Conservation (phyloP, 129 eudicot species). For the Heracleum sosnowskyi region DNA sequence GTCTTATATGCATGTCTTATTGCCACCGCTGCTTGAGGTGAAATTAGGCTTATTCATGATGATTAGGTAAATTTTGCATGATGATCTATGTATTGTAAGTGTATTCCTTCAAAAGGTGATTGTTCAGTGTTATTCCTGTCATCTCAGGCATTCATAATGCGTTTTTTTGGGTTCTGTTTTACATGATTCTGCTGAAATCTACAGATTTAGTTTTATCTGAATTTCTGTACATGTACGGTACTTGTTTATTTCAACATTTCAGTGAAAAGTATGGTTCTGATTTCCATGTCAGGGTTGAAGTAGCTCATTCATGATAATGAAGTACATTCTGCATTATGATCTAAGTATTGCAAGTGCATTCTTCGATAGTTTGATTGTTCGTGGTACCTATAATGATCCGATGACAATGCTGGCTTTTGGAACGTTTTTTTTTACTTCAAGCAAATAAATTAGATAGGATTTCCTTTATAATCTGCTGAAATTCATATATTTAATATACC, state of each 20-base stretch:
- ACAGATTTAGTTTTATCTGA: neutral
- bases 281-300: too few relatives aligned
- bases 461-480: neutral
- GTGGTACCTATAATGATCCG: neutral
- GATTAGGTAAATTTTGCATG: neutral
- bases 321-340: neutral
- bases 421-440: neutral
- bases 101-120: neutral
- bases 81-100: neutral
- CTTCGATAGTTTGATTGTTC: neutral
- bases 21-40: neutral
- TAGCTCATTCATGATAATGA: too few relatives aligned
- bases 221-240: neutral
- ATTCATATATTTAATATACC: neutral
- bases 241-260: neutral
- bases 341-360: neutral
- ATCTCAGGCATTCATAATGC: too few relatives aligned
- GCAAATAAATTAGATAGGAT: neutral
- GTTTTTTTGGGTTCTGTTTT: neutral
- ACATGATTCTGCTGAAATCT: neutral
- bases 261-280: neutral
- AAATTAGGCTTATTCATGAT: neutral
- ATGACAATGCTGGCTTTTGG: neutral
- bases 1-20: neutral
- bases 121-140: neutral